Base-by-base conservation (phyloP, 768 basidiomycete genomes). In the Leccinum arenicola region DNA sequence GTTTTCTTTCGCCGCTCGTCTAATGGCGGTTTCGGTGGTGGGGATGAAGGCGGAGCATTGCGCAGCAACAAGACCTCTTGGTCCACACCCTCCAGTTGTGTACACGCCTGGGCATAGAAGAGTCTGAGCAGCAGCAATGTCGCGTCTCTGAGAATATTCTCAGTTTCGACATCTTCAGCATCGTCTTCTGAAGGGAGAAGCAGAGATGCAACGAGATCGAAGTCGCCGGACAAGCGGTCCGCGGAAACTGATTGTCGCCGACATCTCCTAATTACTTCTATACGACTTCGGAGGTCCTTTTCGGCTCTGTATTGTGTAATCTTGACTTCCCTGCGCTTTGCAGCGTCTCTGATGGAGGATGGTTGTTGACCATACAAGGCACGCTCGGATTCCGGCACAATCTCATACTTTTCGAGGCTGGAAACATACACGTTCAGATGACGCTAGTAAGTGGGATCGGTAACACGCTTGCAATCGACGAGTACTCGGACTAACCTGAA, bases 231-330 rank as follows among this genome's bases (percentile, higher is more conserved):
- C 1, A 74, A 57, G 38, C 73, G 66, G 21, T 74, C 75, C 29
- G 66, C 67, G 1, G 69, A 52, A 35, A 76, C 60, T 2, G 69
- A 60, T 47, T 82, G 81, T 54, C 79, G 72, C 54, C 80, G 79
- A 40, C 80, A 83, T 73, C 81, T 84, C 52, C 81, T 81, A 21
- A 89, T 67, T 47, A 76, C 74, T 74, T 93, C 83, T 27, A 98
- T 83, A 58, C 81, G 81, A 19, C 74, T 73, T 55, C 85, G 82
- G 29, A 98, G 74, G 36, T 90, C 88, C 72, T 91, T 95, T 74
- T 96, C 94, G 57, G 84, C 82, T 73, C 88, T 86, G 73, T 85
- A 98, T 69, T 95, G 95, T 61, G 84, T 86, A 62, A 99, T 97
- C 77, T 97, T 99, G 35, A 87, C 72, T 64, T 96, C 94, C 64